A percentile compares a stretch with the other conserved stretches of the same genome.
Evolutionary conservation across 345 rosid genomes (phyloP).

Genomic region (Aquilaria malaccensis): DNA sequence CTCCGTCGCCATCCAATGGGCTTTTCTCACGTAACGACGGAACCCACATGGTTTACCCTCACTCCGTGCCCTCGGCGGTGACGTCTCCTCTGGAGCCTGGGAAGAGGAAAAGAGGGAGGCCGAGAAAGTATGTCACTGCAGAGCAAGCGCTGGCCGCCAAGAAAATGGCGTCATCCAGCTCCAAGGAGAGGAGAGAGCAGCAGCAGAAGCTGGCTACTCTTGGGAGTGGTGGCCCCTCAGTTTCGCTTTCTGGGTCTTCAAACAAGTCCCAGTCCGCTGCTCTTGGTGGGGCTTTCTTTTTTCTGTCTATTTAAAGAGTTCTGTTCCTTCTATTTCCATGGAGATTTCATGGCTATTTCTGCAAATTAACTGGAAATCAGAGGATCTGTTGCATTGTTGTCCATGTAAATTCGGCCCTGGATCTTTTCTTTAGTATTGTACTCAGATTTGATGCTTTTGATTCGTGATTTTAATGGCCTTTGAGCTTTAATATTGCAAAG

Average conservation of each 20-base stretch:
- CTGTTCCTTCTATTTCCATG: too few relatives aligned
- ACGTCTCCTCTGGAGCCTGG: slow-evolving; percentile 49
- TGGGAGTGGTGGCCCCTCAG: slow-evolving; percentile 9
- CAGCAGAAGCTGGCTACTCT: slow-evolving; percentile 20
- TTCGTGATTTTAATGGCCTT: not conserved
- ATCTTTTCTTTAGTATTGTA: too few relatives aligned
- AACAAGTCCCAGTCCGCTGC: slow-evolving; percentile 31
- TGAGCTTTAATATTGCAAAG: too few relatives aligned
- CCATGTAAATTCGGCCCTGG: too few relatives aligned
- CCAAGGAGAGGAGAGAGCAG: slow-evolving; percentile 38
- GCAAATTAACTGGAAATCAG: too few relatives aligned
- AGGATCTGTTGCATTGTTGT: too few relatives aligned
- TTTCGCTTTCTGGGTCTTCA: slow-evolving; percentile 24
- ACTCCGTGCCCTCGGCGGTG: slow-evolving; percentile 59
- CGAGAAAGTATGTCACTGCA: slow-evolving; percentile 92
- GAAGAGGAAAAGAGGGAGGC: slow-evolving; percentile 85
- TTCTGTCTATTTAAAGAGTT: too few relatives aligned
- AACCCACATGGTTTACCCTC: slow-evolving; percentile 38
- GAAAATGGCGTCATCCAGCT: slow-evolving; percentile 52
- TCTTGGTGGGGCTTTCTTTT: slow-evolving; percentile 25
- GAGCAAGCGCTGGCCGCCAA: slow-evolving; percentile 89
- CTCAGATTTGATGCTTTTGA: not conserved
- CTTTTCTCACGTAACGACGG: slow-evolving; percentile 34
- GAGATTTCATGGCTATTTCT: too few relatives aligned
- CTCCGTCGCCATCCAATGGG: slow-evolving; percentile 45